Percentiles rank a stretch among this genome's conserved stretches.
phyloP scores from a whole-genome alignment of 2,329 filamentous ascomycete genomes.

The Alternaria viburni region DNA sequence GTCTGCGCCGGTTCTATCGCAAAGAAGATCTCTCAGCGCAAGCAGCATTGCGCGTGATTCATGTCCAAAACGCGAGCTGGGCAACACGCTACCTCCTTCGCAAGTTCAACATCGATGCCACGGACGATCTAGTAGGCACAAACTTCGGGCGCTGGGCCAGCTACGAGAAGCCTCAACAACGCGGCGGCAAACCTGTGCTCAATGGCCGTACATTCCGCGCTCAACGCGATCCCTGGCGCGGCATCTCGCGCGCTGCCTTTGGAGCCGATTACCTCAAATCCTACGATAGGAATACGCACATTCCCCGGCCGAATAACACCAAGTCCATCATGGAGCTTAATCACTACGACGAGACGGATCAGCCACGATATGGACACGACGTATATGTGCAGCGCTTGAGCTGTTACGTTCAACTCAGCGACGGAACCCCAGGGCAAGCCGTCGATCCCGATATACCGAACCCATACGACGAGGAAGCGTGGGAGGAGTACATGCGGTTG shows the following conservation, averaged over 20 bases:
- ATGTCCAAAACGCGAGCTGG: slow-evolving; percentile 62
- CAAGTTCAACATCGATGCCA: slow-evolving; percentile 61
- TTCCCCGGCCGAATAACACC: slow-evolving; percentile 32
- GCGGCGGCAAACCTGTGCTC: slow-evolving; percentile 60
- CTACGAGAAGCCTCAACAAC: slow-evolving; percentile 55
- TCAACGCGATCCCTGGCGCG: slow-evolving; percentile 59
- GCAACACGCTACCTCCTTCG: slow-evolving; percentile 56
- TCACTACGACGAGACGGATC: slow-evolving; percentile 53
- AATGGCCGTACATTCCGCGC: slow-evolving; percentile 59
- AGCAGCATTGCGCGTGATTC: slow-evolving; percentile 50
- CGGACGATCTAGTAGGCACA: slow-evolving; percentile 56
- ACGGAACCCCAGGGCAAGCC: slow-evolving; percentile 48
- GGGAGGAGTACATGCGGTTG: slow-evolving; percentile 40
- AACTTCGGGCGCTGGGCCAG: slow-evolving; percentile 58
- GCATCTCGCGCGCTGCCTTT: slow-evolving; percentile 57
- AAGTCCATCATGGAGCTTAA: slow-evolving; percentile 59
- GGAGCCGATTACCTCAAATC: slow-evolving; percentile 60
- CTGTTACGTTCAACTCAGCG: slow-evolving; percentile 59
- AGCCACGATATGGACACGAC: slow-evolving; percentile 55
- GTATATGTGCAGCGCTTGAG: slow-evolving; percentile 58
- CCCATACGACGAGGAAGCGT: slow-evolving; percentile 52
- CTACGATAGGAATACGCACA: slow-evolving; percentile 43
- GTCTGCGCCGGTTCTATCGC: slow-evolving; percentile 54
- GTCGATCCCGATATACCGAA: slow-evolving; percentile 53
- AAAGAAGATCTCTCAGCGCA: slow-evolving; percentile 44